phyloP scores from a whole-genome alignment of 2,329 filamentous ascomycete genomes.

The Ophiostoma triangulosporum region DNA sequence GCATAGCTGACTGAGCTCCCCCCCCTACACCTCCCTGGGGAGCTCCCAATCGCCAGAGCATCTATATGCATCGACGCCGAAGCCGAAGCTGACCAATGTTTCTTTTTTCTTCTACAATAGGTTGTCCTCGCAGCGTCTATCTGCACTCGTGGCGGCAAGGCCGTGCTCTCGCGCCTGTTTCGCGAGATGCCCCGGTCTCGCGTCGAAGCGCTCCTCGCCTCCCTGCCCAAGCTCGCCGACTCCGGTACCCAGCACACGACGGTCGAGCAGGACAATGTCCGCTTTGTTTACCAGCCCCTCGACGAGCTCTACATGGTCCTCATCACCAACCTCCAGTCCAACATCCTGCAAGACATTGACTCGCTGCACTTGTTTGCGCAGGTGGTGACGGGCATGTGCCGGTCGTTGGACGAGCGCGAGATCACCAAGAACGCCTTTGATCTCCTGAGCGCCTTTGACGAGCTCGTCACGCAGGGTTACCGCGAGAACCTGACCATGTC shows the following conservation, averaged over 20 bases:
- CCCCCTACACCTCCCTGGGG: conserved; percentile 1
- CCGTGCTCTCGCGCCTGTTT: conserved; percentile 94
- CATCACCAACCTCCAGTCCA: conserved; percentile 98
- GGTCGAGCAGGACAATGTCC: conserved; percentile 97
- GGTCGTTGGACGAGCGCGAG: conserved; percentile 87
- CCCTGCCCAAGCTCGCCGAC: conserved; percentile 94
- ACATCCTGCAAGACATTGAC: conserved; percentile 98
- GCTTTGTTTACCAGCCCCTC: conserved; percentile 96
- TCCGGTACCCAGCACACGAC: conserved; percentile 95
- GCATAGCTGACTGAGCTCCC: neutral
- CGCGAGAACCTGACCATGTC: conserved; percentile 89
- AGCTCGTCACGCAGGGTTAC: conserved; percentile 91
- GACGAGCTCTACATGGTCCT: conserved; percentile 99
- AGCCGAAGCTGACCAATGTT: neutral
- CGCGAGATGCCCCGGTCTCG: conserved; percentile 93
- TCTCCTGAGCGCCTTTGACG: conserved; percentile 89
- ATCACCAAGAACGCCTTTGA: conserved; percentile 93
- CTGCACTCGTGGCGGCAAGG: conserved; percentile 95
- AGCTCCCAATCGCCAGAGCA: neutral
- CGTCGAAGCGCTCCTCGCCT: conserved; percentile 90
- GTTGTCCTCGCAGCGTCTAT: conserved; percentile 98
- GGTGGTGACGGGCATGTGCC: conserved; percentile 93
- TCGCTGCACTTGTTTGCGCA: conserved; percentile 95
- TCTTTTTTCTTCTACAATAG: conserved; percentile 29
- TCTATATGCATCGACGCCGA: neutral